Percentiles rank a stretch among this genome's conserved stretches.
phyloP scores from a whole-genome alignment of 2,329 filamentous ascomycete genomes.

The Ustulina deusta region DNA sequence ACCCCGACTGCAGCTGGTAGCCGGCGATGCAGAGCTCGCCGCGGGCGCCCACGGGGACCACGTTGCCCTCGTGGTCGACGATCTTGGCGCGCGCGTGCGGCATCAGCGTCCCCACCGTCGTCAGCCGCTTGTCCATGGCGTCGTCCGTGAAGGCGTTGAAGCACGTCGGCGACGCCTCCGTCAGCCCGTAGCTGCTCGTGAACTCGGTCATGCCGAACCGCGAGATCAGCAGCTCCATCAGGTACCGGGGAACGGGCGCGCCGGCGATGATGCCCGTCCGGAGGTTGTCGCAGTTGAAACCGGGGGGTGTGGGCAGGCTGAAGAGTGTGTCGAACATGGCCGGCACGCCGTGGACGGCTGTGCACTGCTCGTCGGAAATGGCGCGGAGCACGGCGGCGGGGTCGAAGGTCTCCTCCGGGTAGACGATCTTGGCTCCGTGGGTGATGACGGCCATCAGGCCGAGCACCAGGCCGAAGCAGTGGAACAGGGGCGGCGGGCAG shows the following conservation, averaged over 20 bases:
- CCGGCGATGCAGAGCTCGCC: conserved; percentile 84
- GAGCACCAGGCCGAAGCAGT: conserved; percentile 85
- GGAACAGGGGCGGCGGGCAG: conserved; percentile 86
- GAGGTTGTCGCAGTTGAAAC: conserved; percentile 64
- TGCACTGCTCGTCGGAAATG: conserved; percentile 75
- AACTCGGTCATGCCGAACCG: conserved; percentile 82
- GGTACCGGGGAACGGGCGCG: conserved; percentile 77
- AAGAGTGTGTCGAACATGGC: conserved; percentile 83
- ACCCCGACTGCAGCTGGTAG: conserved; percentile 77
- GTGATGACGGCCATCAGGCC: conserved; percentile 79
- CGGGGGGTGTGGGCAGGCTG: conserved; percentile 56
- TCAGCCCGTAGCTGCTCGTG: conserved; percentile 77
- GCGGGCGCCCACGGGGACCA: conserved; percentile 74
- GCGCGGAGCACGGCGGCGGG: conserved; percentile 73
- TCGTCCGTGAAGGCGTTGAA: conserved; percentile 85
- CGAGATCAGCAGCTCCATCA: conserved; percentile 79
- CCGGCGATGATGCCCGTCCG: conserved; percentile 85
- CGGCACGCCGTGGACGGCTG: conserved; percentile 82
- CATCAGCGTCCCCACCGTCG: conserved; percentile 80
- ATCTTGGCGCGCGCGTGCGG: conserved; percentile 84
- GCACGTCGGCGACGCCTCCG: conserved; percentile 82
- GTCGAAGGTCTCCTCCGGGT: conserved; percentile 80
- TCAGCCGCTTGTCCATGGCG: conserved; percentile 72
- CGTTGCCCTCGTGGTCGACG: conserved; percentile 73
- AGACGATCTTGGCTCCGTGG: conserved; percentile 81